Evolutionary conservation across 495 filamentous ascomycete species (phyloP).

Genomic region (Daldinia decipiens): DNA sequence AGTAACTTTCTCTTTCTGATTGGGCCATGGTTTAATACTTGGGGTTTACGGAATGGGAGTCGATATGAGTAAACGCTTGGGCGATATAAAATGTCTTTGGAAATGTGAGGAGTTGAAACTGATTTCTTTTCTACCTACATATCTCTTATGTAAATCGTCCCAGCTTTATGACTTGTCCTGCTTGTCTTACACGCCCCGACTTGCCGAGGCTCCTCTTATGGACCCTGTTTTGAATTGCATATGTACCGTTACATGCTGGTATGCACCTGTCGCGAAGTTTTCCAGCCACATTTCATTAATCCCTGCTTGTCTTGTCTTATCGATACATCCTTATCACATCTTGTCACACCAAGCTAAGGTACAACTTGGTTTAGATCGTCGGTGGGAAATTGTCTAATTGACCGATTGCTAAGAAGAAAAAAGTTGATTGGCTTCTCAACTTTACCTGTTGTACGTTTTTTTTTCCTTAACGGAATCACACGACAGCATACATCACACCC

Average conservation of each 20-base stretch:
- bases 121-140: constrained; percentile 7
- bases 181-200: constrained; percentile 9
- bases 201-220: constrained; percentile 31
- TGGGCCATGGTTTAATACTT: constrained; percentile 24
- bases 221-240: constrained; percentile 14
- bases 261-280: constrained; percentile 6
- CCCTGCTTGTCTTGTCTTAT: constrained; percentile 1
- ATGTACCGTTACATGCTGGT: constrained; percentile 14
- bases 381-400: constrained; percentile 28
- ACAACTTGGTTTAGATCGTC: constrained; percentile 20
- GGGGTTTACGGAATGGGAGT: neutral
- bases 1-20: constrained; percentile 46
- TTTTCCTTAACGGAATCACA: constrained; percentile 17
- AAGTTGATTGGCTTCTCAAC: constrained; percentile 28
- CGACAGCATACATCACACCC: constrained; percentile 25
- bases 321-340: constrained; percentile 2
- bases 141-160: constrained; percentile 11
- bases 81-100: constrained; percentile 1
- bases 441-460: constrained; percentile 15
- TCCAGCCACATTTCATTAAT: constrained; percentile 10
- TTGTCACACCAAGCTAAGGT: constrained; percentile 26
- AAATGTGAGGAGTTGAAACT: constrained; percentile 14
- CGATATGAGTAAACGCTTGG: constrained; percentile 10
- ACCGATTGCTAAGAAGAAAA: constrained; percentile 37
- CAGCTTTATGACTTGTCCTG: neutral